Evolutionary conservation across 495 filamentous ascomycete species (phyloP).

Genomic region (Rusavskia elegans): DNA sequence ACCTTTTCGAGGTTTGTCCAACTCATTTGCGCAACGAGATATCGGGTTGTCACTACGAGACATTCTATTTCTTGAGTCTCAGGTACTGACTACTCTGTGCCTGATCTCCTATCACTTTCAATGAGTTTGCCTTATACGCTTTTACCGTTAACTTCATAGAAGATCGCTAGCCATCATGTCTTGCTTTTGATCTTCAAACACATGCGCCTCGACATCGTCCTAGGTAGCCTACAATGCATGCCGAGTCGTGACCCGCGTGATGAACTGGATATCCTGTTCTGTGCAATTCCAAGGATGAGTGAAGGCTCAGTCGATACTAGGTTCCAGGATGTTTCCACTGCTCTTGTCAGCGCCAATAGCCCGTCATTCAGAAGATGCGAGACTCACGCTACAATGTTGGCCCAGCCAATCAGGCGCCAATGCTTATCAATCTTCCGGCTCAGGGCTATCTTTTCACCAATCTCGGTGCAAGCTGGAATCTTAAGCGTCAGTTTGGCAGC

Average conservation of each 20-base stretch:
- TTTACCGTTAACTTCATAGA: no score
- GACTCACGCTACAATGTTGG: slow-evolving; percentile 67
- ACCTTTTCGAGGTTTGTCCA: no score
- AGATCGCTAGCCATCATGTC: no score
- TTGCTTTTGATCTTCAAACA: no score
- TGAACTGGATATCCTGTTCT: not conserved
- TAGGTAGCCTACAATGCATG: no score
- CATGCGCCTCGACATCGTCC: no score
- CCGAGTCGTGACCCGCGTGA: not conserved
- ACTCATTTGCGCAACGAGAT: no score
- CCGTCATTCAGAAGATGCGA: not conserved
- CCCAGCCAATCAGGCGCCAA: slow-evolving; percentile 97
- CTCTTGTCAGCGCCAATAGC: slow-evolving; percentile 11
- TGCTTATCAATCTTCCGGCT: slow-evolving; percentile 96
- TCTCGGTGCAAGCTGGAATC: slow-evolving; percentile 78
- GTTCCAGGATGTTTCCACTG: slow-evolving; percentile 39
- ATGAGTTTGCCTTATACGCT: no score
- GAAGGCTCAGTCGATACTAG: slow-evolving; percentile 24
- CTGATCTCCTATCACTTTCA: no score
- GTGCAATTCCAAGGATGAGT: not conserved
- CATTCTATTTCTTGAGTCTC: no score
- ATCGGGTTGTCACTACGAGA: no score
- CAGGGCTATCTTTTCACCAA: slow-evolving; percentile 95
- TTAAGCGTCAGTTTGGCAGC: slow-evolving; percentile 81
- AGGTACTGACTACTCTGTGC: no score